Base-by-base conservation (phyloP, 2,329 filamentous ascomycete genomes). In the Coleophoma eucalyptorum region DNA sequence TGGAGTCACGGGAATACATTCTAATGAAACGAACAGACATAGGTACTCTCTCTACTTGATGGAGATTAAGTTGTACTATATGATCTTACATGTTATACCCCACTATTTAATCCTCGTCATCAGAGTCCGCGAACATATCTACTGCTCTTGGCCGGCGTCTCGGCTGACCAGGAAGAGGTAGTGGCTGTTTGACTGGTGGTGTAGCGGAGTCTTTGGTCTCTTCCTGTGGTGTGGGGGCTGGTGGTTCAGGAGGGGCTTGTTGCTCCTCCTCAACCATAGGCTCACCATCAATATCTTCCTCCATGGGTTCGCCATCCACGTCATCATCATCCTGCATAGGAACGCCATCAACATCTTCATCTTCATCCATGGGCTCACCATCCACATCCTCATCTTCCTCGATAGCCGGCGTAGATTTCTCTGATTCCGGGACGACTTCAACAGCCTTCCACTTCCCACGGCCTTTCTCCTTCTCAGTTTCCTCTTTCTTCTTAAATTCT, bases 61-160 rank as follows among this genome's bases (percentile, higher is more conserved):
- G 38, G 11, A 38, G n/a, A 21, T 40, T 19, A 37, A 40, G 20
- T 21, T 12, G 31, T 16, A 26, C 15, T 20, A 42, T 20, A 42
- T 26, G 6, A 26, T 26, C 26, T 26, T 26, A 26, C 26, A 26
- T 26, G 26, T 26, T 8, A 26, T 5, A 8, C 26, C 10, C 26
- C 26, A 26, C 26, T 6, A 26, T 26, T 26, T 26, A 26, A 43
- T 61, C 58, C 33, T 66, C 64, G 52, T 62, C 78, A 58, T 88
- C 88, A 4, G 86, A 88, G 66, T 88, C 87, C 11, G 87, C 89
- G 79, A 94, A 95, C 89, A 94, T 92, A 64, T 94, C 89, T 58
- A 88, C 87, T 4, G 89, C 89, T 58, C 84, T 83, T 68, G 89
- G 86, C 51, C 63, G 51, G 50, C 56, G 52, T 31, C 54, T 52